Evolutionary conservation across 805 yeast genomes (phyloP).

Genomic region (Sugiyamaella boreocaroliniensis): DNA sequence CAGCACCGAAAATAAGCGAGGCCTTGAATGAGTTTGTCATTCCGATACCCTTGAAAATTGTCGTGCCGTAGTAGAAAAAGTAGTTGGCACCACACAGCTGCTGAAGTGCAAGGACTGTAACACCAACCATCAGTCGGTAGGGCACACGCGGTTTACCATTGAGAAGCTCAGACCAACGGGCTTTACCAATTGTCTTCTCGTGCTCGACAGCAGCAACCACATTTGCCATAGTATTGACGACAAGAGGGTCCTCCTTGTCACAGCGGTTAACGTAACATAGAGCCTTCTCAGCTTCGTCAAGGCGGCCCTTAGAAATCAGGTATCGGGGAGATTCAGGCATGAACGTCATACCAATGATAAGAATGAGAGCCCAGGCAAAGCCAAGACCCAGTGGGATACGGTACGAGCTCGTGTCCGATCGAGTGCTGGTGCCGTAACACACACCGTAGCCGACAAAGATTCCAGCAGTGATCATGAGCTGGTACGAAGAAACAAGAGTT

Average conservation of each 20-base stretch:
- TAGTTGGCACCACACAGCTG: conserved; percentile 63
- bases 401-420: conserved; percentile 46
- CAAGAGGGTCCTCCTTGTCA: conserved; percentile 28
- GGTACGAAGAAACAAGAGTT: conserved; percentile 67
- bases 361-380: conserved; percentile 58
- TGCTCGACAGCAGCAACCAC: conserved; percentile 42
- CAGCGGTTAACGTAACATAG: conserved; percentile 41
- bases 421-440: conserved; percentile 57
- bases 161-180: conserved; percentile 45
- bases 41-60: conserved; percentile 40
- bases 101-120: conserved; percentile 45
- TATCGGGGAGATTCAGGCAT: conserved; percentile 76
- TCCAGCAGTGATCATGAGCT: conserved; percentile 69
- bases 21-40: conserved; percentile 49
- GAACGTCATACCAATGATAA: conserved; percentile 54
- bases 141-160: conserved; percentile 46
- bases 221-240: conserved; percentile 32
- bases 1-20: conserved; percentile 47
- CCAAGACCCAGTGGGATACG: conserved; percentile 71
- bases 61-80: conserved; percentile 61
- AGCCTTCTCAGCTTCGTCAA: conserved; percentile 51
- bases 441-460: conserved; percentile 63
- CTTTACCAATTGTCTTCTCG: conserved; percentile 45
- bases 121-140: conserved; percentile 35
- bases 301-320: conserved; percentile 49